Base-by-base conservation (phyloP, 176 grass and related monocot species). In the Eragrostis nindensis region DNA sequence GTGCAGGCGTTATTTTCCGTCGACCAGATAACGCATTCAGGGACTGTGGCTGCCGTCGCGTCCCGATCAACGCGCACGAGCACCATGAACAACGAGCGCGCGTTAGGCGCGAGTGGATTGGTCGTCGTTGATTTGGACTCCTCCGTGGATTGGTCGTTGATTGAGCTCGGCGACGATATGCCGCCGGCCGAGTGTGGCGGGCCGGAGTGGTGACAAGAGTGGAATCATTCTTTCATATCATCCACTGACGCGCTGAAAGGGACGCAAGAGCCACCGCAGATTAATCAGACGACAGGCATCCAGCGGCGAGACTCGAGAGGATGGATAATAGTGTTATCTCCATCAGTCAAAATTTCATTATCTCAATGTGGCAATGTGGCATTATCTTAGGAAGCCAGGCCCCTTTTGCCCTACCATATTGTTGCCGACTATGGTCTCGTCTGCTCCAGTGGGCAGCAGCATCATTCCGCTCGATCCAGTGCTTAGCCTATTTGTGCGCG, bases 401-500 rank as follows among this genome's bases (percentile, higher is more conserved):
- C 11, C 60, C 8, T 46, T 45, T 47, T 30, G 22, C 40, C 40
- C 27, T 55, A 55, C 18, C 48, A 18, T n/a, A n/a, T 40, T 24
- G 11, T 22, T 21, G 7, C 2, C 48, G 7, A 29, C 17, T 11
- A 6, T 14, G 26, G 11, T 2, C n/a, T 81, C 48, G 62, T 53
- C 61, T 41, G 32, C 62, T 76, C 11, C 11, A 8, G 43, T 49
- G 53, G 56, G 3, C 41, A 47, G 7, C 48, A 66, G 11, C 54
- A 42, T 39, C 49, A 45, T 68, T 69, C 18, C 26, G 80, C 19
- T 30, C 53, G 19, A 18, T 36, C 40, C 7, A 1, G 5, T 11
- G 64, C 46, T 5, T 11, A 45, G 41, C 75, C 62, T 77, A 32
- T 65, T 54, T 11, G 66, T 78, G 83, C 66, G 15, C 8, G 44